Evolutionary conservation across 2,329 filamentous ascomycete genomes (phyloP), one percentile per base, ranked within the genome.

Genomic region (Ilyonectria destructans): DNA sequence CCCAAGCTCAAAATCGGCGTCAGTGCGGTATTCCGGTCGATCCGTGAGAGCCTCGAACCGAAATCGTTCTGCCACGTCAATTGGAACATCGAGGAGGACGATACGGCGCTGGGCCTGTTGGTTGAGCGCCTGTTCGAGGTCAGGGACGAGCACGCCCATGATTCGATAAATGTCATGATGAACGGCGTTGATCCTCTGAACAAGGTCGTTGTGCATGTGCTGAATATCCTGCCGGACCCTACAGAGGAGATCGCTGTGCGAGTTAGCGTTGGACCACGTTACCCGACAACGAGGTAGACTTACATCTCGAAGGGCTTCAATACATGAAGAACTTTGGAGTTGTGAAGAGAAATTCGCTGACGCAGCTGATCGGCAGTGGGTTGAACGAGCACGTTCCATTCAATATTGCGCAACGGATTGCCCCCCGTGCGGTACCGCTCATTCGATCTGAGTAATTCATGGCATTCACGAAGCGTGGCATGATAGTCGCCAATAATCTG

Each of bases 291-390:
- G 4, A 2, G 10, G 6, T 4, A 17, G 2, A 67, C 79, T 70
- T 67, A 80, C 80, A 82, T 79, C 58, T 82, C 78, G 49, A 82
- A 80, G 1, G 80, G 80, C 56, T 79, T 79, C 40, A 82, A 54
- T 1, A 81, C 67, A 35, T 78, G 79, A 15, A 77, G 62, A 8
- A 82, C 71, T 62, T 80, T 80, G 21, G 77, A 75, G 63, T 79
- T 80, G 60, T 82, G 80, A 17, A 81, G 66, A n/a, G 70, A 66
- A 21, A 82, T 79, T 7, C 76, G 73, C 35, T 73, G 67, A 6
- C 80, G 77, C 8, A 82, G 69, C 26, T 74, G 72, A 21, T 82
- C 79, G 26, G 76, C 80, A 15, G 54, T 68, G 1, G 79, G 79
- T 55, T 80, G 77, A 6, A 81, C 78, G 15, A 81, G 70, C 1